A percentile compares a stretch with the other conserved stretches of the same genome.
These are phyloP conservation scores for Phycomyces blakesleeanus DNA, from an alignment of 192 early-diverging fungal genomes.

Conservation along the genomic window DNA sequence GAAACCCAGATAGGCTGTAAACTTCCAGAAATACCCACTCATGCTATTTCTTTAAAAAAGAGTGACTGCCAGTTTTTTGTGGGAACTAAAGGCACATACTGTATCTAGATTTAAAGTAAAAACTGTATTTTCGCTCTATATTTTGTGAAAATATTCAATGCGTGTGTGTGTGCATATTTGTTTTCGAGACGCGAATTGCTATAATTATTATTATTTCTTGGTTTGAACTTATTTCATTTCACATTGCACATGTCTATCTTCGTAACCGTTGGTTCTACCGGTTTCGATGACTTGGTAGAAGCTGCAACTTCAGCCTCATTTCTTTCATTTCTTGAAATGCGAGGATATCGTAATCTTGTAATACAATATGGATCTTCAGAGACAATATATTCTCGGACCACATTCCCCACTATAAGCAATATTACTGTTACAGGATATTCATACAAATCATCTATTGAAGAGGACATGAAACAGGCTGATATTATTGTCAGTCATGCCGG, in stretches of 20 bases:
- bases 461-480: constrained; percentile 60
- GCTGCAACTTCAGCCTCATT: constrained; percentile 43
- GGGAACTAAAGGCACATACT: too few species aligned
- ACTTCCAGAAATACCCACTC: too few species aligned
- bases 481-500: constrained; percentile 84
- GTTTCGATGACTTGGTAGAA: constrained; percentile 73
- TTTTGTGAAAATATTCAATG: too few species aligned
- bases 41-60: too few species aligned
- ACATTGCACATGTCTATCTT: constrained; percentile 46
- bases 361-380: constrained; percentile 68
- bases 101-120: too few species aligned
- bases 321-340: constrained; percentile 40
- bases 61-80: too few species aligned
- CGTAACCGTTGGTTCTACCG: constrained; percentile 90
- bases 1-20: too few species aligned
- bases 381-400: constrained; percentile 17
- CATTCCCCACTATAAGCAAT: not conserved
- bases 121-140: too few species aligned
- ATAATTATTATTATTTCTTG: too few species aligned
- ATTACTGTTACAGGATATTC: constrained; percentile 46
- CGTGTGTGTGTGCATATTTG: too few species aligned
- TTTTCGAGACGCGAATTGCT: too few species aligned
- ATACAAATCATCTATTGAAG: constrained; percentile 51
- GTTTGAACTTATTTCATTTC: too few species aligned
- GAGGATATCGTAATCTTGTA: constrained; percentile 53